Percentiles rank a stretch among this genome's conserved stretches.
These are phyloP conservation scores for Colletotrichum gloeosporioides DNA, from an alignment of 2,329 filamentous ascomycete genomes.

Conservation along the genomic window DNA sequence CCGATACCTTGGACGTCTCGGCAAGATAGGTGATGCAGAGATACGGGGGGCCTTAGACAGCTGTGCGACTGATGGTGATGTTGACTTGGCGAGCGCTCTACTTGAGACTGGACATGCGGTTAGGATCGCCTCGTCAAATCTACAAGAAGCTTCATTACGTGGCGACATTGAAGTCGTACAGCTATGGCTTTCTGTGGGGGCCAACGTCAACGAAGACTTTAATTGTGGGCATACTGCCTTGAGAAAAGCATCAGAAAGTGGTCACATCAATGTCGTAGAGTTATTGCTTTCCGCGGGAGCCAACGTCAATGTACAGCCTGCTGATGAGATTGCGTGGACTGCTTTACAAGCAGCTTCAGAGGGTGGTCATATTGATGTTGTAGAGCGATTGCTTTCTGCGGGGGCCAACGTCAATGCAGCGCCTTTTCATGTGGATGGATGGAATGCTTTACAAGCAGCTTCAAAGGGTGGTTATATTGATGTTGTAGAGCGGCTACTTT, in stretches of 20 bases:
- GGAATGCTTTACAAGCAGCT: too few species aligned
- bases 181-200: neutral
- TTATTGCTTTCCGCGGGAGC: neutral
- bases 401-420: too few species aligned
- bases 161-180: neutral
- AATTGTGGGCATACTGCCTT: too few species aligned
- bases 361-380: rapidly evolving
- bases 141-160: rapidly evolving
- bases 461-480: rapidly evolving
- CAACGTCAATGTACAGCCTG: too few species aligned
- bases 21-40: neutral
- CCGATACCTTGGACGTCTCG: neutral
- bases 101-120: neutral
- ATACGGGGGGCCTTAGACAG: rapidly evolving
- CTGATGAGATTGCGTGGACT: too few species aligned
- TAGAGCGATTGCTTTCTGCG: too few species aligned
- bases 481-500: neutral
- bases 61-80: neutral
- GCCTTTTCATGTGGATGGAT: too few species aligned
- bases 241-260: too few species aligned
- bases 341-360: neutral
- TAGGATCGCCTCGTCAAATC: neutral
- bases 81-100: neutral
- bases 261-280: neutral
- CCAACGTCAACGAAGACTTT: neutral